Evolutionary conservation across 768 basidiomycete species (phyloP), one percentile per base, ranked within the genome.

Genomic region (Austroboletus eburneus): DNA sequence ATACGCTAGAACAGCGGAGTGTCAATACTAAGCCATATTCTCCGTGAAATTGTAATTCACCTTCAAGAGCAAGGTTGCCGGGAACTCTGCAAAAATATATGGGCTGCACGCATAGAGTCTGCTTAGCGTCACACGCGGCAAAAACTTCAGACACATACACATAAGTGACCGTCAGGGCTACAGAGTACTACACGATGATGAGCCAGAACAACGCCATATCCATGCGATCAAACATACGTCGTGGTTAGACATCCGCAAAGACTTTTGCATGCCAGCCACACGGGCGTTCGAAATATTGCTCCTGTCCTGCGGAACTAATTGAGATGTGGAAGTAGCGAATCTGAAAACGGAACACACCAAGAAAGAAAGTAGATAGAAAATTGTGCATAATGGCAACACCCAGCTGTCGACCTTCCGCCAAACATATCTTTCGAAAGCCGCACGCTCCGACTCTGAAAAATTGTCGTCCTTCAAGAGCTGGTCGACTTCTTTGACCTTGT

Each of bases 261-360:
- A 72, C n/a, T 66, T 72, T 56, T 81, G 78, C 49, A 84, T 57
- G 10, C 82, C 81, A 9, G 80, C 81, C 6, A 82, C 71, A n/a
- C 75, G 71, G 34, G 80, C 82, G 50, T 82, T 83, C 23, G 73
- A 74, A 33, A 82, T 66, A 53, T 82, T 80, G 39, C 55, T 66
- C 21, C 59, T 55, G 42, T 76, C 44, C 78, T 65, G 49, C 22
- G 13, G 18, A 32, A 17, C 9, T 9, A 39, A 24, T 18, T 13
- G 38, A 40, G 39, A 2, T 10, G 17, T 40, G 32, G 22, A 17
- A 10, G 23, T 1, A 39, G 7, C 3, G 21, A 25, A 22, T 14
- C 27, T 9, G 32, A 14, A 18, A 9, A 12, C 13, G 30, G 45
- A 18, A 40, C 78, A 51, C 44, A 80, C 79, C 61, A 80, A 49